phyloP scores from a whole-genome alignment of 345 rosid genomes.

The Cochlearia excelsa region DNA sequence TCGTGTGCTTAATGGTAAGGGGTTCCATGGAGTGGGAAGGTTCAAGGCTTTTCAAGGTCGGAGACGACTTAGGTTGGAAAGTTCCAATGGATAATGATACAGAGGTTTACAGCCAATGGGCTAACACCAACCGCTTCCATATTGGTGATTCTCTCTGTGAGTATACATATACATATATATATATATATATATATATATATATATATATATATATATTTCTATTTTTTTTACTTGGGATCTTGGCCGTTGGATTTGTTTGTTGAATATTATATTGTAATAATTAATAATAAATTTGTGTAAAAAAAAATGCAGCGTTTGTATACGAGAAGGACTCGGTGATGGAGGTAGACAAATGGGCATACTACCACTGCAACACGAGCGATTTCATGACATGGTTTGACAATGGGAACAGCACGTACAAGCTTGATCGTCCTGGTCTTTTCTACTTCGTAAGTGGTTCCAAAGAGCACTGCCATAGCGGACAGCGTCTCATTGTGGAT shows the following conservation, averaged over 20 bases:
- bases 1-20: not conserved
- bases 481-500: conserved; percentile 67
- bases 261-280: too few species aligned
- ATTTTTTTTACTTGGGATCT: too few species aligned
- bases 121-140: conserved; percentile 54
- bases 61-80: conserved; percentile 63
- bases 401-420: conserved; percentile 57
- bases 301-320: conserved; percentile 45
- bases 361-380: conserved; percentile 64
- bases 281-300: too few species aligned
- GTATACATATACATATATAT: not conserved
- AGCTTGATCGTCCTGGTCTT: conserved; percentile 65
- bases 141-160: conserved; percentile 67
- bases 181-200: too few species aligned
- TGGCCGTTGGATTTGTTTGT: too few species aligned
- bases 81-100: conserved; percentile 47
- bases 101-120: conserved; percentile 56
- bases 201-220: too few species aligned
- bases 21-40: conserved; percentile 37
- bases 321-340: conserved; percentile 72
- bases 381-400: conserved; percentile 42
- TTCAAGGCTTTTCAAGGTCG: conserved; percentile 52
- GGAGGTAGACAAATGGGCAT: conserved; percentile 72
- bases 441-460: conserved; percentile 76
- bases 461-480: conserved; percentile 54